Conservation (phyloP, 345 rosid genomes). For the Ceriops tagal region DNA sequence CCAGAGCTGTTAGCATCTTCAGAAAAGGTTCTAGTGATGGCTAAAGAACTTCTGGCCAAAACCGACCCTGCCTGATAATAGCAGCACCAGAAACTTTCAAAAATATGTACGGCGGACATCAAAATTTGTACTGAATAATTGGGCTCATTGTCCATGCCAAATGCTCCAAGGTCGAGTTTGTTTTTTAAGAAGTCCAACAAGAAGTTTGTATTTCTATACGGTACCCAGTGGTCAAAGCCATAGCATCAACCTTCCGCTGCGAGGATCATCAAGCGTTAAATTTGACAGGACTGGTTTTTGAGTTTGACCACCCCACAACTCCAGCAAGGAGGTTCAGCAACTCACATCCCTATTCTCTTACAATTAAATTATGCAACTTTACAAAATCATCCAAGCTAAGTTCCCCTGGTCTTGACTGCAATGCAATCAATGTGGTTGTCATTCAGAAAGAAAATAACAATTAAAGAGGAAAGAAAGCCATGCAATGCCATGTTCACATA, state of each 20-base stretch:
- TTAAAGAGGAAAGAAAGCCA: neutral
- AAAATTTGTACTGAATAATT: too few relatives aligned
- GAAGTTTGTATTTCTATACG: too few relatives aligned
- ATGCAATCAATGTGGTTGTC: neutral
- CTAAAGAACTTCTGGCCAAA: constrained; percentile 47
- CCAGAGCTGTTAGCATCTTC: constrained; percentile 49
- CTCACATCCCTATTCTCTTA: constrained; percentile 19
- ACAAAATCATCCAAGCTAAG: constrained; percentile 80
- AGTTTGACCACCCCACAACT: neutral
- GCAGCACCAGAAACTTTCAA: too few relatives aligned
- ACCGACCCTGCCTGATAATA: constrained; percentile 22
- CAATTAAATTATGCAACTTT: constrained; percentile 66
- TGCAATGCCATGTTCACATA: too few relatives aligned
- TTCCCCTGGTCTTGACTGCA: constrained; percentile 97
- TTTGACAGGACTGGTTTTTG: too few relatives aligned
- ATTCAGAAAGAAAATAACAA: neutral
- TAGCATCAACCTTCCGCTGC: too few relatives aligned
- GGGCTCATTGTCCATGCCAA: too few relatives aligned
- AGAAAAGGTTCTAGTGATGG: constrained; percentile 66
- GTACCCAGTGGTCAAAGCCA: too few relatives aligned
- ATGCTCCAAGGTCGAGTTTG: too few relatives aligned
- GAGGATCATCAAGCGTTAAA: too few relatives aligned
- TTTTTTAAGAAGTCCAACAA: too few relatives aligned
- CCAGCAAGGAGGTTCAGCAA: neutral
- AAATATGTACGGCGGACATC: too few relatives aligned